A percentile compares a stretch with the other conserved stretches of the same genome.
Conservation (phyloP, 2,329 filamentous ascomycete genomes). For the Colletotrichum sp. region DNA sequence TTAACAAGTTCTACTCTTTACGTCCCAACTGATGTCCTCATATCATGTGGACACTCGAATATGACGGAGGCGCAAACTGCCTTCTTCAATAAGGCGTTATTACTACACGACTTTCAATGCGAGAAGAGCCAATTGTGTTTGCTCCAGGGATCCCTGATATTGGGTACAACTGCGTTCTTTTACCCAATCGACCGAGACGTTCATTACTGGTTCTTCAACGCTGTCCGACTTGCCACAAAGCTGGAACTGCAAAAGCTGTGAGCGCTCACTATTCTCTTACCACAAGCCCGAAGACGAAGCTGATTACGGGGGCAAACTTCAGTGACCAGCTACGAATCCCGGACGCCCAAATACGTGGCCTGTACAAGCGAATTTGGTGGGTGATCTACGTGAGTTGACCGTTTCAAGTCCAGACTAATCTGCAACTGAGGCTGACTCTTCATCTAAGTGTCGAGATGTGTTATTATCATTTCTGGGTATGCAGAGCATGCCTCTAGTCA, state of each 20-base stretch:
- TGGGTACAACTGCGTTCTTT: neutral
- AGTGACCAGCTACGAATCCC: neutral
- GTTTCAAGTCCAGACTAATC: neutral
- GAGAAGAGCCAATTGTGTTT: neutral
- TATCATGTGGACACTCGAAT: neutral
- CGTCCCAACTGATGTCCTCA: neutral
- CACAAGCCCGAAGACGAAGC: too few species aligned
- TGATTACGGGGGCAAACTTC: accelerated
- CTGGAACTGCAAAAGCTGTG: neutral
- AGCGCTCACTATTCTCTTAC: neutral
- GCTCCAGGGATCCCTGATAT: neutral
- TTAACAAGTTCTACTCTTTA: neutral
- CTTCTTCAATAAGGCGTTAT: neutral
- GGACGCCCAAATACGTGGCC: neutral
- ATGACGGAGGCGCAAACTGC: neutral
- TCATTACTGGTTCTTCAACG: neutral
- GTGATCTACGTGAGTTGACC: neutral
- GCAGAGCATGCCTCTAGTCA: neutral
- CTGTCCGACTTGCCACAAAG: neutral
- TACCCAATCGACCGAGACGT: neutral
- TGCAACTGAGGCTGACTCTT: neutral
- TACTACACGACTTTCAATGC: neutral
- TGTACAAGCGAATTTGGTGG: neutral
- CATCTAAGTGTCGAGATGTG: neutral
- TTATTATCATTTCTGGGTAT: neutral